phyloP scores from a whole-genome alignment of 129 eudicot species.

The Deinandra increscens region DNA sequence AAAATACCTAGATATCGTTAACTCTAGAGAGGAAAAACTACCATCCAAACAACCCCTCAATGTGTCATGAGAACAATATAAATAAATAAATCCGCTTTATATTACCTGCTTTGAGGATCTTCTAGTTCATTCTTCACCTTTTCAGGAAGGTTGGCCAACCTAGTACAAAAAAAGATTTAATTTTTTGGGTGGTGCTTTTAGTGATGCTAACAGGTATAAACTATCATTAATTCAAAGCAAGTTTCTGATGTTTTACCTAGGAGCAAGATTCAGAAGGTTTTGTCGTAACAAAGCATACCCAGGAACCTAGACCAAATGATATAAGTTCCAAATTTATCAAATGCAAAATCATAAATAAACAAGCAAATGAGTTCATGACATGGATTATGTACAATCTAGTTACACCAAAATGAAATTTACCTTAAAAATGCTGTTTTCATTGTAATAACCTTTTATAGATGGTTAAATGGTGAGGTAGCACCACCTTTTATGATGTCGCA shows the following conservation, averaged over 20 bases:
- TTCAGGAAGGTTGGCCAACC: conserved; percentile 84
- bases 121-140: conserved; percentile 70
- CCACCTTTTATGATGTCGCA: background rate
- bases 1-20: background rate
- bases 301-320: conserved; percentile 57
- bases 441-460: background rate
- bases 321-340: background rate
- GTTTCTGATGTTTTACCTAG: conserved; percentile 48
- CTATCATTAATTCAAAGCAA: background rate
- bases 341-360: conserved; percentile 12
- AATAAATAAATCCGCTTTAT: background rate
- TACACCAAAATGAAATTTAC: background rate
- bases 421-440: background rate
- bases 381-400: background rate
- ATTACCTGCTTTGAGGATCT: conserved; percentile 82
- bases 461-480: background rate
- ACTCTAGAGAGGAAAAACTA: background rate
- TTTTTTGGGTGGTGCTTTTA: background rate
- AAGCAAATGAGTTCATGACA: background rate
- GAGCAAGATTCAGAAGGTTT: conserved; percentile 75
- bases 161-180: conserved; percentile 18
- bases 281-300: conserved; percentile 65
- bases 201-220: background rate
- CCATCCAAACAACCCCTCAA: background rate
- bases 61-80: too few species aligned